phyloP scores from a whole-genome alignment of 176 grass and related monocot species.

The Lolium multiflorum region DNA sequence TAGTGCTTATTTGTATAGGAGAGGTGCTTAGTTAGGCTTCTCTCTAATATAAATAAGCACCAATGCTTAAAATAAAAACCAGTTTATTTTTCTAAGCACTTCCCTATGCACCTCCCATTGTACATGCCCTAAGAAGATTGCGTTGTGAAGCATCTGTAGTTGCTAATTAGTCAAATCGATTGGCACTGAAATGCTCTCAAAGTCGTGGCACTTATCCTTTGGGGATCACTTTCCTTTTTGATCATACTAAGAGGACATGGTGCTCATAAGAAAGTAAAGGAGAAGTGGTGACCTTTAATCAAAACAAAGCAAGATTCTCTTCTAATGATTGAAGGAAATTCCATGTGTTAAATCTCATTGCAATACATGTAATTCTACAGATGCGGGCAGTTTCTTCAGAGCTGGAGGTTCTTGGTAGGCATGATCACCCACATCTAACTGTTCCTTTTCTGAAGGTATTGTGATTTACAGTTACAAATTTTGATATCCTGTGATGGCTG shows the following conservation, averaged over 20 bases:
- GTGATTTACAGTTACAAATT: constrained; percentile 26
- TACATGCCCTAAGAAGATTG: neutral
- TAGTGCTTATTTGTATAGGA: no score
- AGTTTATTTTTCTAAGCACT: no score
- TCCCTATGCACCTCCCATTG: no score
- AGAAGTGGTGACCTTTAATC: constrained; percentile 23
- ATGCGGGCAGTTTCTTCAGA: constrained; percentile 87
- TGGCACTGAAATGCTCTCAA: constrained; percentile 13
- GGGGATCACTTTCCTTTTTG: neutral
- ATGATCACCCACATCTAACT: constrained; percentile 90
- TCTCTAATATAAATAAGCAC: no score
- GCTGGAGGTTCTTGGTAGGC: constrained; percentile 89
- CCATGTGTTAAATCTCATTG: constrained; percentile 4
- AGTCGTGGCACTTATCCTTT: constrained; percentile 17
- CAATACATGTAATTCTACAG: constrained; percentile 57
- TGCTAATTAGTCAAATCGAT: neutral
- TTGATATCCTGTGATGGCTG: constrained; percentile 37
- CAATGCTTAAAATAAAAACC: no score
- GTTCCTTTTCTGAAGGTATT: constrained; percentile 93
- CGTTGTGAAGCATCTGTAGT: neutral
- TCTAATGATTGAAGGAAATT: constrained; percentile 17
- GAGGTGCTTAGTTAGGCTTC: no score
- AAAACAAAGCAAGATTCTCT: constrained; percentile 22
- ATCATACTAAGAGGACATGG: constrained; percentile 3
- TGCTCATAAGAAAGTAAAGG: neutral